Evolutionary conservation across 345 rosid genomes (phyloP).

Genomic region (Melaleuca alternifolia): DNA sequence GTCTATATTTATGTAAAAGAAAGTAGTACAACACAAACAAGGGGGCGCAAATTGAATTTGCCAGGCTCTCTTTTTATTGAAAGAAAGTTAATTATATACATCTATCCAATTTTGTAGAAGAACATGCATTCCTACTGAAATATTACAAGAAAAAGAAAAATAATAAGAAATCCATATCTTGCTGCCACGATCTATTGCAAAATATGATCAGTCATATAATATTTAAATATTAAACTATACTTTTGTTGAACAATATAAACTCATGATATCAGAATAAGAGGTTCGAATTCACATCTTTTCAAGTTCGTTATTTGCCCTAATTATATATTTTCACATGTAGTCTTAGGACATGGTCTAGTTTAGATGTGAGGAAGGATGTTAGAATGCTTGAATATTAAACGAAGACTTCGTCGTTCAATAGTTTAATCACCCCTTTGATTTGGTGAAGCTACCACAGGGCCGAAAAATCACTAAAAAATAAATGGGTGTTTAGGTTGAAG

Average conservation of each 20-base stretch:
- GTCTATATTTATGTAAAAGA: not conserved
- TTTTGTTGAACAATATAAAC: not conserved
- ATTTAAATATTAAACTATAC: too few species aligned
- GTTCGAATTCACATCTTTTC: too few species aligned
- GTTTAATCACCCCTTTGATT: not conserved
- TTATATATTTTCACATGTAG: too few species aligned
- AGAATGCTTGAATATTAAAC: too few species aligned
- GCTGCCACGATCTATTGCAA: not conserved
- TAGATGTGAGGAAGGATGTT: too few species aligned
- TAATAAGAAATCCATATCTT: not conserved
- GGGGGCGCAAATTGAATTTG: not conserved
- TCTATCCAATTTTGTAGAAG: not conserved
- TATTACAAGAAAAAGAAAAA: too few species aligned
- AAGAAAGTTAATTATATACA: not conserved
- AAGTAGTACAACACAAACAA: not conserved
- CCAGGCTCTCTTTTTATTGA: not conserved
- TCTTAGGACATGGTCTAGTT: too few species aligned
- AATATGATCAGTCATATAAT: not conserved
- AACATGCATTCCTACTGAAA: not conserved
- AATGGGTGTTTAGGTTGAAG: not conserved
- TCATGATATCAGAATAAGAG: too few species aligned
- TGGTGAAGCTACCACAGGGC: not conserved
- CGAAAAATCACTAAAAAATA: not conserved
- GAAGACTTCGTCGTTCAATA: too few species aligned
- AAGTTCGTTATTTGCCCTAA: too few species aligned